Conservation (phyloP, 2,329 filamentous ascomycete species). For the Drechmeria coniospora region DNA sequence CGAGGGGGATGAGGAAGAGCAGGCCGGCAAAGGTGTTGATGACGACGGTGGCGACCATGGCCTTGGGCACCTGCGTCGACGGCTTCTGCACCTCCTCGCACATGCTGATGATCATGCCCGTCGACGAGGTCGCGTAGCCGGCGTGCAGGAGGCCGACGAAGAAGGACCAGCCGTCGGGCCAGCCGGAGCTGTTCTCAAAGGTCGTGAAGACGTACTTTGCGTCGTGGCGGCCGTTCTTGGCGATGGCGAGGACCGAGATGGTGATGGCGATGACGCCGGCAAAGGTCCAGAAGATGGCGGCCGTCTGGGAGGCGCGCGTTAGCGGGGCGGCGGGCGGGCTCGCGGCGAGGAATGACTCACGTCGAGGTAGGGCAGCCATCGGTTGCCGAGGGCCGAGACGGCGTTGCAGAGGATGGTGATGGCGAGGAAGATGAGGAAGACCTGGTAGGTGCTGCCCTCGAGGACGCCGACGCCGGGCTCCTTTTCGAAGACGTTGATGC, state of each 20-base stretch:
- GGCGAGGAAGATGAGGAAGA: conserved; percentile 56
- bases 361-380: conserved; percentile 51
- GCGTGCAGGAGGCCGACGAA: conserved; percentile 57
- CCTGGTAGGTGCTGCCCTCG: conserved; percentile 42
- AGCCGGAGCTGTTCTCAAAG: conserved; percentile 54
- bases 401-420: conserved; percentile 49
- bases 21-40: conserved; percentile 53
- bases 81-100: conserved; percentile 57
- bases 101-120: conserved; percentile 69
- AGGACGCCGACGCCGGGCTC: conserved; percentile 27
- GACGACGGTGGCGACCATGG: conserved; percentile 52
- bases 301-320: conserved; percentile 31
- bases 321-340: no score
- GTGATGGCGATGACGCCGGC: conserved; percentile 51
- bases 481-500: conserved; percentile 38
- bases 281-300: conserved; percentile 63
- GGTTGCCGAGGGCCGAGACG: conserved; percentile 52
- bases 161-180: conserved; percentile 58
- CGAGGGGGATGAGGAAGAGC: conserved; percentile 51
- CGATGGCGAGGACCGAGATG: conserved; percentile 46
- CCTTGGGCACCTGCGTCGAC: conserved; percentile 53
- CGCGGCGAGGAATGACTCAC: conserved; percentile 34
- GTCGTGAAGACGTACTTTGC: conserved; percentile 51
- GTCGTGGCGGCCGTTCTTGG: conserved; percentile 49
- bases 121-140: conserved; percentile 59